A percentile compares a stretch with the other conserved stretches of the same genome.
phyloP scores from a whole-genome alignment of 208 protist genomes.

The Acanthamoeba triangularis region DNA sequence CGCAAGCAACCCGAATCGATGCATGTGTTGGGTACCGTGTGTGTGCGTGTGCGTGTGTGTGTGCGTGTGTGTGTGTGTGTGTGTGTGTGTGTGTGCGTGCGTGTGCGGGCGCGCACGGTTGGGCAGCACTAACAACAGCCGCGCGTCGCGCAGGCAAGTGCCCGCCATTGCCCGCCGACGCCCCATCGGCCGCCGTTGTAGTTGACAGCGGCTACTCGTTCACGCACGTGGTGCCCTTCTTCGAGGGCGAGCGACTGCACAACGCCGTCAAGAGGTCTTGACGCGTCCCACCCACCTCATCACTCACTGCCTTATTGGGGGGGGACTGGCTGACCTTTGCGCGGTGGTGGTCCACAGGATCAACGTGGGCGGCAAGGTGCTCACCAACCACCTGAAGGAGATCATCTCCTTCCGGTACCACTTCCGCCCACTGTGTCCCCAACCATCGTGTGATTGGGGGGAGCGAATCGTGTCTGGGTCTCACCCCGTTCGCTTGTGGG shows the following conservation, averaged over 20 bases:
- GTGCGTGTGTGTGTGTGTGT: neutral
- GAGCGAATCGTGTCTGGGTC: too few relatives aligned
- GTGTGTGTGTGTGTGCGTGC: neutral
- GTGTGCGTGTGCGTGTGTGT: neutral
- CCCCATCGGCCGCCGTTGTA: slow-evolving; percentile 51
- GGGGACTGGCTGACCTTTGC: neutral
- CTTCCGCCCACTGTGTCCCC: neutral
- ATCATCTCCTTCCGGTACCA: slow-evolving; percentile 77
- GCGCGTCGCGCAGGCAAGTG: neutral
- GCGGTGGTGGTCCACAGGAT: slow-evolving; percentile 47
- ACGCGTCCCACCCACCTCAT: neutral
- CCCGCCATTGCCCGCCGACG: neutral
- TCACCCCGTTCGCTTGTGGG: neutral
- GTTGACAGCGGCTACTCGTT: slow-evolving; percentile 86
- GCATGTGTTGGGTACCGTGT: neutral
- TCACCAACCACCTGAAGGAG: slow-evolving; percentile 88
- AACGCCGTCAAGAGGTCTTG: slow-evolving; percentile 53
- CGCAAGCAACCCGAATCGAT: neutral
- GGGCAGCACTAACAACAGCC: neutral
- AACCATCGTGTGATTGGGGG: too few relatives aligned
- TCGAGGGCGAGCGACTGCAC: slow-evolving; percentile 16
- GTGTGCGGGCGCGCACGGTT: neutral
- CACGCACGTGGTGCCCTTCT: slow-evolving; percentile 82
- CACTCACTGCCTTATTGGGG: too few relatives aligned
- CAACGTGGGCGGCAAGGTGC: slow-evolving; percentile 84